These are phyloP conservation scores for Euphrasia confusa DNA, from an alignment of 257 asterid genomes.

Conservation along the genomic window DNA sequence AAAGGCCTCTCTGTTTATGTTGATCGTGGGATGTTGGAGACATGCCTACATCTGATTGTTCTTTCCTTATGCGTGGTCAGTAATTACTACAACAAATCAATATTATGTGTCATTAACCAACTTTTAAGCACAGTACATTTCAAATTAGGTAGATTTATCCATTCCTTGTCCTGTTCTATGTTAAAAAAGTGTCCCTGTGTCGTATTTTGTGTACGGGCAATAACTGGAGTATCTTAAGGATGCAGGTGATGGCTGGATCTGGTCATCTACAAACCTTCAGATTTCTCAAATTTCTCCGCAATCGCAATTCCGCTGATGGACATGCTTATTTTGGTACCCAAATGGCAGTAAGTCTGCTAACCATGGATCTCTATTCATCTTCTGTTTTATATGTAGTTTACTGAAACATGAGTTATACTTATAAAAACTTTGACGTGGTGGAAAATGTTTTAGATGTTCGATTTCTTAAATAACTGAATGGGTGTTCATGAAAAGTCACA, in stretches of 20 bases:
- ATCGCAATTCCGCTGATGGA: slow-evolving; percentile 73
- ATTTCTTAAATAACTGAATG: slow-evolving; percentile 11
- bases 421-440: background rate
- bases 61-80: slow-evolving; percentile 91
- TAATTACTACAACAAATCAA: slow-evolving; percentile 16
- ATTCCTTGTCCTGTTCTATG: too few species aligned
- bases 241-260: slow-evolving; percentile 99
- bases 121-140: too few species aligned
- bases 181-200: too few species aligned
- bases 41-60: slow-evolving; percentile 94
- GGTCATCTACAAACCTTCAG: slow-evolving; percentile 86
- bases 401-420: slow-evolving; percentile 10
- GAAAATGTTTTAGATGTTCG: background rate
- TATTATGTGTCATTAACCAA: slow-evolving; percentile 1
- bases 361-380: slow-evolving; percentile 15
- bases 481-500: slow-evolving; percentile 22
- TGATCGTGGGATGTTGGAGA: slow-evolving; percentile 90
- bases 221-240: slow-evolving; percentile 24
- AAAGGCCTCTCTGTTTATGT: slow-evolving; percentile 71
- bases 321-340: slow-evolving; percentile 72
- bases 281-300: slow-evolving; percentile 81
- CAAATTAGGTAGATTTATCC: too few species aligned
- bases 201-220: background rate
- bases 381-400: slow-evolving; percentile 5
- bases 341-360: slow-evolving; percentile 73